phyloP scores from a whole-genome alignment of 495 filamentous ascomycete genomes.

The Annulohypoxylon bovei region DNA sequence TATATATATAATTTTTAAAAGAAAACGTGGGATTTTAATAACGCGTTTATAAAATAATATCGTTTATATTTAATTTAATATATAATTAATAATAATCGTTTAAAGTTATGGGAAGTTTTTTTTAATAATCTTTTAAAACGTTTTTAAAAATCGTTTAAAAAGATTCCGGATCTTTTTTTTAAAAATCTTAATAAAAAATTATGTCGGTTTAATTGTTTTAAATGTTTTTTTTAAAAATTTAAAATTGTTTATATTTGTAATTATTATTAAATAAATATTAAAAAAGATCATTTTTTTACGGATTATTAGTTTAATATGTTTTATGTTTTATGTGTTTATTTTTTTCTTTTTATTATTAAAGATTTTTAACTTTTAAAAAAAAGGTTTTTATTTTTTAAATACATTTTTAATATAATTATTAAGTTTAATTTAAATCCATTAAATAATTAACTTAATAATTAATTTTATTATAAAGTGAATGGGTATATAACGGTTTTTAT shows the following conservation, averaged over 20 bases:
- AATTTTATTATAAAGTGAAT: neutral
- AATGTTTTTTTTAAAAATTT: neutral
- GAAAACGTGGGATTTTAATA: neutral
- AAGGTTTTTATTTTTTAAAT: neutral
- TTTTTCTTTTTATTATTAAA: neutral
- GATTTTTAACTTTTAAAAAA: neutral
- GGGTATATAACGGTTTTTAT: neutral
- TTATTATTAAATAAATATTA: neutral
- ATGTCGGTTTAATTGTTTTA: neutral
- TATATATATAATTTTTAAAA: conserved; percentile 1
- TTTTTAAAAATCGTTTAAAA: neutral
- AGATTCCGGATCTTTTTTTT: neutral
- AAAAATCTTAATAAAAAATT: neutral
- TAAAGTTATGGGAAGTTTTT: neutral
- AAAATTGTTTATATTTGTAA: neutral
- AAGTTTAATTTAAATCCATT: neutral
- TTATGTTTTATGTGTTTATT: neutral
- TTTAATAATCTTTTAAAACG: neutral
- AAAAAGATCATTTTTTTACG: neutral
- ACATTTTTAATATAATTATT: neutral
- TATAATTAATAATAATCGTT: neutral
- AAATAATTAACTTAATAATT: neutral
- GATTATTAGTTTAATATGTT: neutral
- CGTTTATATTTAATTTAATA: conserved; percentile 1
- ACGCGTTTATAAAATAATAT: neutral